These are phyloP conservation scores for Misopates orontium DNA, from an alignment of 257 asterid species.

Conservation along the genomic window DNA sequence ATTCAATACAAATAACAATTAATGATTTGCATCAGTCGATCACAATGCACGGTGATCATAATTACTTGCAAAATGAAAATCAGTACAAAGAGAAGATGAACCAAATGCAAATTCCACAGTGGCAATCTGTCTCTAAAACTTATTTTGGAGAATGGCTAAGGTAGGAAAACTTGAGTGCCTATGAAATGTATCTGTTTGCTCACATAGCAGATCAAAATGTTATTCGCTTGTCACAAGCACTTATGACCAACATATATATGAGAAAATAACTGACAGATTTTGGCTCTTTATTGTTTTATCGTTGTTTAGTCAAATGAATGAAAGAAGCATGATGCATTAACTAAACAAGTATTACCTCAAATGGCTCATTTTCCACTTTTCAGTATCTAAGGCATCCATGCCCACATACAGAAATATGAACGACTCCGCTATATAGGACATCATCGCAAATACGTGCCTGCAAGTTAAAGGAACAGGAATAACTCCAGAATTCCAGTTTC, in stretches of 20 bases:
- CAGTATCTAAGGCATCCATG: conserved; percentile 85
- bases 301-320: neutral
- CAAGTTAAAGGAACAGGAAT: conserved; percentile 21
- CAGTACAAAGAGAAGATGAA: too few relatives aligned
- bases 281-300: neutral
- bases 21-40: too few relatives aligned
- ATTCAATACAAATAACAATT: conserved; percentile 7
- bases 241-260: neutral
- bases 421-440: conserved; percentile 91
- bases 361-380: conserved; percentile 84
- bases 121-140: neutral
- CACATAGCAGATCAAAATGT: too few relatives aligned
- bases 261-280: neutral
- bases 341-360: conserved; percentile 45
- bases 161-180: neutral
- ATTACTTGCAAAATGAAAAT: too few relatives aligned
- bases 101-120: too few relatives aligned
- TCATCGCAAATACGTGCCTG: conserved; percentile 86
- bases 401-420: conserved; percentile 93
- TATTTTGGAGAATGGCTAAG: neutral
- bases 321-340: neutral
- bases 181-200: neutral
- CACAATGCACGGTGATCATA: too few relatives aligned
- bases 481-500: neutral
- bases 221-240: neutral